Base-by-base conservation (phyloP, 306 rosid species). In the Rosa multiflora region DNA sequence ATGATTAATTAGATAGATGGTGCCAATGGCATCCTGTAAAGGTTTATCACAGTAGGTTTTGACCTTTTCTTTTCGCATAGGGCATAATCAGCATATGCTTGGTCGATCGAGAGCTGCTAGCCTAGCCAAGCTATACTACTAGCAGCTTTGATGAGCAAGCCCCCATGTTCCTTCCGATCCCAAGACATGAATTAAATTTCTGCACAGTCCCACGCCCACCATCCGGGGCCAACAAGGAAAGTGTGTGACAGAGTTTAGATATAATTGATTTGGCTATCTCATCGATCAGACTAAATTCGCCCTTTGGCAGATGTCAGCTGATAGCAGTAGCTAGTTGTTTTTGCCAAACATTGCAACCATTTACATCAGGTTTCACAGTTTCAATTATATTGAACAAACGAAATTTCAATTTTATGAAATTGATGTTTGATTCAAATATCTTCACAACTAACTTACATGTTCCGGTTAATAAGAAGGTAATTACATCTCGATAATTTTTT, bases 1-100 rank as follows among this genome's bases (percentile, higher is more conserved):
- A 79, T 70, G 80, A 79, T 83, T 75, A 74, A 74, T 56, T 74
- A 40, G 78, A 73, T 39, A 5, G 39, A 78, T 49, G 59, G 80
- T 75, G 78, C 76, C 58, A 74, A 77, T 64, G 69, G 85, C 76
- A 83, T 86, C 73, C 86, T 86, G 81, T 83, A 86, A 86, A 86
- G 89, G 40, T 35, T 18, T 44, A 76, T 82, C 73, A 77, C 76
- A 68, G 29, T 76, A 72, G 82, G 73, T 23, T 72, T 82, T 26
- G 69, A 55, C 70, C 40, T 70, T 77, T 70, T 56, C n/a, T 44
- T 73, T 40, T 39, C 39, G 67, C 6, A 26, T 26, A 4, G 18
- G 26, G 39, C 67, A 26, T 61, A 23, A 61, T 26, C 67, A 61
- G 67, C 67, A 61, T 61, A 23, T 61, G 67, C 67, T 11, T 64